These are phyloP conservation scores for Leonotis leonurus DNA, from an alignment of 257 asterid genomes.

Conservation along the genomic window DNA sequence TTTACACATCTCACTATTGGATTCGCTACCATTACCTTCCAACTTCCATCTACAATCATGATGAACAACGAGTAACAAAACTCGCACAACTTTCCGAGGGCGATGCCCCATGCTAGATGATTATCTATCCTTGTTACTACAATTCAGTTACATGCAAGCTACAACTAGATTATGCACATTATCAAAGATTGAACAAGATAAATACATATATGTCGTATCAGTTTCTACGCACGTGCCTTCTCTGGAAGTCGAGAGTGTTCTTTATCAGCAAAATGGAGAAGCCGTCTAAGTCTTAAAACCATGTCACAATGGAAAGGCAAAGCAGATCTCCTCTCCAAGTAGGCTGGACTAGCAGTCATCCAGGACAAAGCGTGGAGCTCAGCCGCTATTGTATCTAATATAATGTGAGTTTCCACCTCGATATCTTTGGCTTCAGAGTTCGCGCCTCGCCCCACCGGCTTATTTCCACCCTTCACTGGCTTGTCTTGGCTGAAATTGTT, in stretches of 20 bases:
- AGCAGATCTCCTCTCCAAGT: slow-evolving; percentile 80
- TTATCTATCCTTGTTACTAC: slow-evolving; percentile 8
- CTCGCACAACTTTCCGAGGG: background rate
- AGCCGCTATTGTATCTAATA: slow-evolving; percentile 75
- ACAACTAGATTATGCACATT: slow-evolving; percentile 18
- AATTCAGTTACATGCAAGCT: slow-evolving; percentile 2
- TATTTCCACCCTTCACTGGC: slow-evolving; percentile 40
- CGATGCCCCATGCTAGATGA: background rate
- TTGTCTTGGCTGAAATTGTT: slow-evolving; percentile 51
- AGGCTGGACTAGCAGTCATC: slow-evolving; percentile 93
- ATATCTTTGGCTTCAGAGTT: slow-evolving; percentile 53
- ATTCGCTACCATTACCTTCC: background rate
- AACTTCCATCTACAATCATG: slow-evolving; percentile 11
- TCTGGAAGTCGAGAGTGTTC: slow-evolving; percentile 71
- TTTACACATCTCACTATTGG: too few relatives aligned
- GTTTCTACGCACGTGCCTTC: slow-evolving; percentile 34
- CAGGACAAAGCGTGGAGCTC: slow-evolving; percentile 97
- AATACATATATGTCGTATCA: slow-evolving; percentile 5
- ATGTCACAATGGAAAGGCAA: slow-evolving; percentile 93
- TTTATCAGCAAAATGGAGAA: slow-evolving; percentile 89
- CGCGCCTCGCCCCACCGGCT: slow-evolving; percentile 48
- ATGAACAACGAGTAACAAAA: background rate
- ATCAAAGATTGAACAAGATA: background rate
- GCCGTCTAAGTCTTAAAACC: slow-evolving; percentile 88
- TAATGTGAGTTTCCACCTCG: slow-evolving; percentile 56